Conservation (phyloP, 441 rosid genomes). For the Populus tomentosa region DNA sequence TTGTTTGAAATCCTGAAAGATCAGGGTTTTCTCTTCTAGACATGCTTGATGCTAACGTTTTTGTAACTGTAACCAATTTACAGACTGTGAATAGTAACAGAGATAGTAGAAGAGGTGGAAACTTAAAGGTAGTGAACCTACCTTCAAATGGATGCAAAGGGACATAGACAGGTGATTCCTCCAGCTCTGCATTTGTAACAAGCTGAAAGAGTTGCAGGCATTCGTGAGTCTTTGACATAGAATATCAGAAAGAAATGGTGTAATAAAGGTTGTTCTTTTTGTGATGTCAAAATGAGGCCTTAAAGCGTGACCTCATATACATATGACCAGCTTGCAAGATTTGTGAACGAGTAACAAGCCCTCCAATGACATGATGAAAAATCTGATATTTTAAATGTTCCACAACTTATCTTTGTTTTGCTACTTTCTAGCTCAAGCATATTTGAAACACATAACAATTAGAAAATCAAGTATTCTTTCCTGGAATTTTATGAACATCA, state of each 20-base stretch:
- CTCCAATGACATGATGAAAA: neutral
- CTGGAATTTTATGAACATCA: neutral
- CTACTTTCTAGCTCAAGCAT: neutral
- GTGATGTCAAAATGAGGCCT: neutral
- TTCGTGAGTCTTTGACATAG: neutral
- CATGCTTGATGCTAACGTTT: neutral
- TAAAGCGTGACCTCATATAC: neutral
- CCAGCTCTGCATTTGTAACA: conserved; percentile 44
- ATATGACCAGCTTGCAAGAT: neutral
- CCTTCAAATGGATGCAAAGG: conserved; percentile 52
- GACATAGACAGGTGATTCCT: conserved; percentile 43
- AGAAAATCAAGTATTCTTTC: neutral
- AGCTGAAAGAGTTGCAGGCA: conserved; percentile 35
- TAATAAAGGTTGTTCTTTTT: neutral
- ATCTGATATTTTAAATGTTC: neutral
- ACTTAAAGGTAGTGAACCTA: neutral
- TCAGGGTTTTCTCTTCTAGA: neutral
- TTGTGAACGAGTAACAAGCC: neutral
- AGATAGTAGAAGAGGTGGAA: neutral
- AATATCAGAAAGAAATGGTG: neutral
- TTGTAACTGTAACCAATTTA: neutral
- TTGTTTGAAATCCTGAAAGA: neutral
- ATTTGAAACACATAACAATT: neutral
- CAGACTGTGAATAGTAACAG: neutral
- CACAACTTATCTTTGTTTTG: neutral